Evolutionary conservation across 1,284 basidiomycete species (phyloP).

Genomic region (Malassezia cuniculi): DNA sequence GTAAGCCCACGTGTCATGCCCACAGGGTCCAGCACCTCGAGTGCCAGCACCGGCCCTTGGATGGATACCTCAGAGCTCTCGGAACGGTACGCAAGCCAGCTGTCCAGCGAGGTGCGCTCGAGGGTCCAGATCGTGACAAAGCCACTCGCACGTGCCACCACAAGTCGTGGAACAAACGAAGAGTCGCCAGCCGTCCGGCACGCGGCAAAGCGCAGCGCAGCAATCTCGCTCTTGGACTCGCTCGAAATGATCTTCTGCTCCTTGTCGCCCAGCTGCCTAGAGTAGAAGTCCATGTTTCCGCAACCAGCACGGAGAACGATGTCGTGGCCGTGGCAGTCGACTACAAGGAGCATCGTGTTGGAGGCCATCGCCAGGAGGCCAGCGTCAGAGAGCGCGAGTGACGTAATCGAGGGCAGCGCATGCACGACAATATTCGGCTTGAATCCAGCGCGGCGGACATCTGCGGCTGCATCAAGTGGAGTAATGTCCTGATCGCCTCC

Average conservation of each 20-base stretch:
- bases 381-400: slow-evolving; percentile 23
- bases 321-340: slow-evolving; percentile 31
- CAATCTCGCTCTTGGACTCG: slow-evolving; percentile 25
- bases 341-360: slow-evolving; percentile 27
- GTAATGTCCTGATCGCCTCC: slow-evolving; percentile 12
- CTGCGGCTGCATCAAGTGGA: slow-evolving; percentile 17
- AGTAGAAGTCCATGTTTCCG: slow-evolving; percentile 14
- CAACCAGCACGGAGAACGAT: slow-evolving; percentile 34
- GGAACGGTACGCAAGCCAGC: slow-evolving; percentile 23
- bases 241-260: slow-evolving; percentile 20
- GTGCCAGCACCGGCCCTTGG: too few species aligned
- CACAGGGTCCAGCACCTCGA: slow-evolving; percentile 19
- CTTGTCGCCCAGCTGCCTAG: slow-evolving; percentile 11
- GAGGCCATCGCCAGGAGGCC: slow-evolving; percentile 35
- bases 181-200: slow-evolving; percentile 24
- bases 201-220: slow-evolving; percentile 23
- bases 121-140: slow-evolving; percentile 33
- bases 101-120: slow-evolving; percentile 18
- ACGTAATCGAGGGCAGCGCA: slow-evolving; percentile 23
- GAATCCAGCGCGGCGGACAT: slow-evolving; percentile 26
- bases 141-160: slow-evolving; percentile 27
- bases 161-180: slow-evolving; percentile 26
- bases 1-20: slow-evolving; percentile 11
- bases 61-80: too few species aligned
- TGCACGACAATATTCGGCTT: slow-evolving; percentile 33